Base-by-base conservation (phyloP, 2,329 filamentous ascomycete genomes). In the Periconia macrospinosa region DNA sequence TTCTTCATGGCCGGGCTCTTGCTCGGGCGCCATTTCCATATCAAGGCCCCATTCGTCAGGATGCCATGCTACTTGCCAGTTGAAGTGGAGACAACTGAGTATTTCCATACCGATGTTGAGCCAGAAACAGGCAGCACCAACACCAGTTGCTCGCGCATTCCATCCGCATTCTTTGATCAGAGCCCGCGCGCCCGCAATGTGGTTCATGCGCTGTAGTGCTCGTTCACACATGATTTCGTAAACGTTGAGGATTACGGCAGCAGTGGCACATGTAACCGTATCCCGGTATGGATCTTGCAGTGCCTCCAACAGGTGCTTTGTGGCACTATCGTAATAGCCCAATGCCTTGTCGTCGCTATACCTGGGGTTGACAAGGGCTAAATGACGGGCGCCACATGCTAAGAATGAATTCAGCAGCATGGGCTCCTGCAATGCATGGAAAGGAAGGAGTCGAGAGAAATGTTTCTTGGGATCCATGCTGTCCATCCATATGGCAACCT, bases 401-500 rank as follows among this genome's bases (percentile, higher is more conserved):
- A 97, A 78, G 57, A 95, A 88, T 0, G 93, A 91, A 67, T 96
- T 92, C 30, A 95, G 82, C 13, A 97, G 82, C 89, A 97, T 92
- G 0, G 91, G 88, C 54, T 94, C 90, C 50, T 86, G 83, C 20
- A 96, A 78, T 1, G 92, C 87, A 64, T 93, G 84, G 64, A 91
- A 92, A 0, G 93, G 92, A n/a, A 97, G 79, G 17, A 91, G 78
- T 45, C 89, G 84, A 20, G 90, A 91, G 71, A 97, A 97, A 69
- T 95, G 90, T 75, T 93, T 93, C 60, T 87, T 82, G 33, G 86
- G 82, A 75, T 96, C 91, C 79, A 97, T 86, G 41, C 87, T 90
- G 74, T 97, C 93, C 90, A 97, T 96, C 91, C 93, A 97, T 2
- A 91, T 75, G 1, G 89, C 92, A 2, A 97, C 90, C 60, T 96